phyloP scores from a whole-genome alignment of 78 protist species.

The slime mould (Dictyostelium discoideum) region DNA sequence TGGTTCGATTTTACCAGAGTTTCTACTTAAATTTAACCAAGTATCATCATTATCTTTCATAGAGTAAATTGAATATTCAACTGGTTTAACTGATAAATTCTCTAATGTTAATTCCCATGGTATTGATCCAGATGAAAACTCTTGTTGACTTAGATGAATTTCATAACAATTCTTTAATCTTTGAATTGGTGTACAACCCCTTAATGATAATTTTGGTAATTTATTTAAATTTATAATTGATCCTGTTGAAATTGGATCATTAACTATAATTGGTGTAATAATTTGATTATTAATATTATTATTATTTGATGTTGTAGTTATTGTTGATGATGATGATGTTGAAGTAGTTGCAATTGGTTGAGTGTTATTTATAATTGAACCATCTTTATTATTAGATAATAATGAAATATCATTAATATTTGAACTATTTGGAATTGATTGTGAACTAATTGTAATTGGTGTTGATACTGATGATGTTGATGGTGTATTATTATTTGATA shows the following conservation, averaged over 20 bases:
- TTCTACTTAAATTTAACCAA: conserved; percentile 69
- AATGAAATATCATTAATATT: not conserved
- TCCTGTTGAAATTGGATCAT: conserved; percentile 10
- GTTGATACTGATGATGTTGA: conserved; percentile 14
- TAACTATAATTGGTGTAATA: not conserved
- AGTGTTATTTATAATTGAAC: not conserved
- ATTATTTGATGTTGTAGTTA: not conserved
- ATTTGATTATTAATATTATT: not conserved
- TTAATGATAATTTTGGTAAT: conserved; percentile 40
- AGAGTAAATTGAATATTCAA: conserved; percentile 65
- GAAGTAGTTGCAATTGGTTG: not conserved
- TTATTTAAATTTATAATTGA: not conserved
- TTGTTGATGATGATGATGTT: not conserved
- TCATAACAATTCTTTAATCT: conserved; percentile 74
- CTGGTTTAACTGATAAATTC: conserved; percentile 10
- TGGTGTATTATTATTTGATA: not conserved
- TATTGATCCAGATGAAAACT: conserved; percentile 53
- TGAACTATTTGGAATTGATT: not conserved
- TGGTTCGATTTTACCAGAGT: conserved; percentile 77
- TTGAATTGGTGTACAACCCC: conserved; percentile 83
- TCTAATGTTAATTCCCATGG: conserved; percentile 76
- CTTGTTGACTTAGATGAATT: conserved; percentile 78
- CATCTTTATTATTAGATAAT: not conserved
- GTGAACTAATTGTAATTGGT: not conserved
- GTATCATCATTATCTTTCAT: conserved; percentile 56